phyloP scores from a whole-genome alignment of 78 protist species.

The Planoprotostelium fungivorum region DNA sequence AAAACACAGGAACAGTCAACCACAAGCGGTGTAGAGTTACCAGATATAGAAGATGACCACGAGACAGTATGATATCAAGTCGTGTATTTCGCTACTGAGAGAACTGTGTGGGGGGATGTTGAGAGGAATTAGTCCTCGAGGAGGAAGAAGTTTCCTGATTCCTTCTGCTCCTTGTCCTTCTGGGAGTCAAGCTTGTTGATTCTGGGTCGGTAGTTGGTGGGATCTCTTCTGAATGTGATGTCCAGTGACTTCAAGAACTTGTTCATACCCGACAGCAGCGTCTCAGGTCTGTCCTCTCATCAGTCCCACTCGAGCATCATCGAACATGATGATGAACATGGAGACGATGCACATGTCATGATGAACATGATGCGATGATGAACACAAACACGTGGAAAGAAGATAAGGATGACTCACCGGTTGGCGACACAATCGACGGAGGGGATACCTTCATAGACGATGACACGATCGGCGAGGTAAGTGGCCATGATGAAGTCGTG shows the following conservation, averaged over 20 bases:
- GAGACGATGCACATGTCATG: too few relatives aligned
- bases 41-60: too few relatives aligned
- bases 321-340: background rate
- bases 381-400: slow-evolving; percentile 8
- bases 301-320: background rate
- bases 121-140: slow-evolving; percentile 68
- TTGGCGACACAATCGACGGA: slow-evolving; percentile 49
- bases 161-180: slow-evolving; percentile 97
- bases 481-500: slow-evolving; percentile 99
- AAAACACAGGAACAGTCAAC: too few relatives aligned
- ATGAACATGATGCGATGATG: background rate
- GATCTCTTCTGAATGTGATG: slow-evolving; percentile 98
- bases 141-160: slow-evolving; percentile 92
- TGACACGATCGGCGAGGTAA: slow-evolving; percentile 97
- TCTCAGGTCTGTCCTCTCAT: slow-evolving; percentile 66
- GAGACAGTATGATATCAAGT: too few relatives aligned
- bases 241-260: slow-evolving; percentile 87
- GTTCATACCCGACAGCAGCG: slow-evolving; percentile 97
- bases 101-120: too few relatives aligned
- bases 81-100: too few relatives aligned
- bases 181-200: slow-evolving; percentile 91
- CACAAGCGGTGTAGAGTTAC: too few relatives aligned
- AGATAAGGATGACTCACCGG: background rate
- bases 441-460: slow-evolving; percentile 91
- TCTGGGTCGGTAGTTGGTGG: slow-evolving; percentile 96